phyloP scores from a whole-genome alignment of 2,329 filamentous ascomycete species.

The Colletotrichum noveboracense region DNA sequence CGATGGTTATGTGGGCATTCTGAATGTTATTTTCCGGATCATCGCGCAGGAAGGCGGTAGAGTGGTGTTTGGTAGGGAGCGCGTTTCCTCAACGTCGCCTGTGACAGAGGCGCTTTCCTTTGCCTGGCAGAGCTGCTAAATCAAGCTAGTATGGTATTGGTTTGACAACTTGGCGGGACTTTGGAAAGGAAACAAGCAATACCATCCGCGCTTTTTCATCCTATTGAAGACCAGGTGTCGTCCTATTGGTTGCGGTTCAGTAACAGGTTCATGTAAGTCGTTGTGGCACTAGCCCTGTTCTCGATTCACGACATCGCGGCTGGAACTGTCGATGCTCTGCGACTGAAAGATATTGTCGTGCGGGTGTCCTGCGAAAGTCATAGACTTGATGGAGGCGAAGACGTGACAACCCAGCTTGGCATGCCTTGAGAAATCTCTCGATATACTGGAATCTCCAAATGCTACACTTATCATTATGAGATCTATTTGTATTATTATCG shows the following conservation, averaged over 20 bases:
- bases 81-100: background rate
- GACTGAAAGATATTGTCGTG: too few species aligned
- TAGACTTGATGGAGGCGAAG: too few species aligned
- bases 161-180: background rate
- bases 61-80: conserved; percentile 15
- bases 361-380: too few species aligned
- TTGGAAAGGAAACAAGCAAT: background rate
- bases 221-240: too few species aligned
- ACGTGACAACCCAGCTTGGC: too few species aligned
- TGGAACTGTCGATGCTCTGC: too few species aligned
- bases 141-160: background rate
- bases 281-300: background rate
- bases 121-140: conserved; percentile 9
- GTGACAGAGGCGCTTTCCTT: conserved; percentile 16
- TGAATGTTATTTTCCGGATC: conserved; percentile 23
- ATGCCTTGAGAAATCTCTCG: too few species aligned
- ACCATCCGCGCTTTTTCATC: background rate
- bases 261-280: background rate
- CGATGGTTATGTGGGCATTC: conserved; percentile 20
- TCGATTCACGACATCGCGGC: too few species aligned
- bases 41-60: conserved; percentile 2
- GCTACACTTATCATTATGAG: too few species aligned
- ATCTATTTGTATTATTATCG: too few species aligned
- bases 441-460: too few species aligned
- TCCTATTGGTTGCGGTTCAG: background rate